Evolutionary conservation across 306 rosid genomes (phyloP).

Genomic region (Cucurbita ficifolia): DNA sequence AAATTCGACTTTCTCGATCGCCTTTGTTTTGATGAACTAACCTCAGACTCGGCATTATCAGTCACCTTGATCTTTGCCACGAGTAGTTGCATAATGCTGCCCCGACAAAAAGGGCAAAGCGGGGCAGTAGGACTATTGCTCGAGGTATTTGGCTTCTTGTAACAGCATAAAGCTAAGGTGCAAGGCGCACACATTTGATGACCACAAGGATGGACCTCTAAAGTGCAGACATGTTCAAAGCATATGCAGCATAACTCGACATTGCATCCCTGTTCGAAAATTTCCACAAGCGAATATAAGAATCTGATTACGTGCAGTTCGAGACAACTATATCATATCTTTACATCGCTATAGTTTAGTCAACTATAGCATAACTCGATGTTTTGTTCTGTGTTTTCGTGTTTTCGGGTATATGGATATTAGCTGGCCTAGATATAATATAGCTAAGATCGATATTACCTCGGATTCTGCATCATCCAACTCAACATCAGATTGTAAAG

Average conservation of each 20-base stretch:
- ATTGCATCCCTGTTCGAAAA: slow-evolving; percentile 36
- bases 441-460: slow-evolving; percentile 21
- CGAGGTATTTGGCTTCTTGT: slow-evolving; percentile 57
- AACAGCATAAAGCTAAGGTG: slow-evolving; percentile 75
- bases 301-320: neutral
- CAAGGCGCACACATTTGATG: slow-evolving; percentile 96
- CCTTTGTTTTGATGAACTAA: slow-evolving; percentile 46
- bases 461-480: slow-evolving; percentile 43
- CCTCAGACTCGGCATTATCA: slow-evolving; percentile 38
- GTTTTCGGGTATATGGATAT: neutral
- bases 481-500: slow-evolving; percentile 31
- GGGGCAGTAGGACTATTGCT: slow-evolving; percentile 35
- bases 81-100: slow-evolving; percentile 42
- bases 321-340: neutral
- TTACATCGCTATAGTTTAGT: neutral
- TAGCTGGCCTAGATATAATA: neutral
- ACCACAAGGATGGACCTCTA: slow-evolving; percentile 71
- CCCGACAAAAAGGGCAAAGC: slow-evolving; percentile 72
- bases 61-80: slow-evolving; percentile 35
- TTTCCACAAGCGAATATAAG: neutral
- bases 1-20: slow-evolving; percentile 62
- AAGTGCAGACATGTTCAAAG: slow-evolving; percentile 77
- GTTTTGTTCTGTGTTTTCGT: neutral
- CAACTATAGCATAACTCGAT: neutral
- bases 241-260: slow-evolving; percentile 76